Conservation (phyloP, 2,329 filamentous ascomycete species). For the Cercospora canescens region DNA sequence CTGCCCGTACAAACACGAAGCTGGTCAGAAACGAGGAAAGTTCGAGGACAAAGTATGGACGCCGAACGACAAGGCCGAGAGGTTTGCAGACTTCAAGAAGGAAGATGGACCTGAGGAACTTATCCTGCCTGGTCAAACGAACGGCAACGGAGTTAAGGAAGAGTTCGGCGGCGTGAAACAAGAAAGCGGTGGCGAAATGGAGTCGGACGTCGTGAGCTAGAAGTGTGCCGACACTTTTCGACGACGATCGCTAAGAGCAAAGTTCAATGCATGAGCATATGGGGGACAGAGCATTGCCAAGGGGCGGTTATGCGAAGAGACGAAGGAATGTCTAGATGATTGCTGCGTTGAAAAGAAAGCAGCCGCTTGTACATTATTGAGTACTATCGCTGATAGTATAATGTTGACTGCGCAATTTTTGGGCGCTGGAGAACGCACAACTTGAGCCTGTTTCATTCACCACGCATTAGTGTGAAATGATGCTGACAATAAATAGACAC, state of each 20-base stretch:
- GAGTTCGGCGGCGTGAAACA: slow-evolving; percentile 1
- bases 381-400: slow-evolving; percentile 9
- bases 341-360: slow-evolving; percentile 6
- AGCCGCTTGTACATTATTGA: slow-evolving; percentile 3
- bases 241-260: neutral
- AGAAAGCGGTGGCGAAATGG: neutral
- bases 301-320: neutral
- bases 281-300: neutral
- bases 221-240: neutral
- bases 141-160: slow-evolving; percentile 11
- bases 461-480: neutral
- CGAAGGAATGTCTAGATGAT: slow-evolving; percentile 4
- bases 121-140: slow-evolving; percentile 33
- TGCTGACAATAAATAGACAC: neutral
- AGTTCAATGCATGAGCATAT: neutral
- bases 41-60: slow-evolving; percentile 93
- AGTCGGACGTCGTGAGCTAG: neutral
- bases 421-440: slow-evolving; percentile 1
- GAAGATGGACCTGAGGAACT: slow-evolving; percentile 34
- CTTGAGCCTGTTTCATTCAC: neutral
- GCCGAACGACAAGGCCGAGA: slow-evolving; percentile 42
- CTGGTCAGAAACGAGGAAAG: slow-evolving; percentile 79
- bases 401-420: slow-evolving; percentile 4
- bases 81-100: slow-evolving; percentile 30
- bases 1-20: slow-evolving; percentile 86